Base-by-base conservation (phyloP, 495 filamentous ascomycete species). In the Penicillium nucicola region DNA sequence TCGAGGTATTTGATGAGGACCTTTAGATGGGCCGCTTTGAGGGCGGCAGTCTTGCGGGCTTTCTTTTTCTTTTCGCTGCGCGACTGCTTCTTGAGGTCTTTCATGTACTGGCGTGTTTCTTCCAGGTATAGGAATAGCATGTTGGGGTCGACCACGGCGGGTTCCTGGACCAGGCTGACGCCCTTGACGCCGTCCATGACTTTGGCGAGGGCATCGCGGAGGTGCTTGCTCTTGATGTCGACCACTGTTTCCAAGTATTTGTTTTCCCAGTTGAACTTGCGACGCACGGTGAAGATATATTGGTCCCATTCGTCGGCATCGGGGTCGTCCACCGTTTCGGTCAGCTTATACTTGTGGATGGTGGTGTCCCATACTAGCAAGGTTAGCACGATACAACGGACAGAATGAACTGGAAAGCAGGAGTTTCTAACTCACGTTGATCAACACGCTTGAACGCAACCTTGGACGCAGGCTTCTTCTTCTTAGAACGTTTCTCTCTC, bases 61-160 rank as follows among this genome's bases (percentile, higher is more conserved):
- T 87, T 87, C 54, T 78, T 84, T 71, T 89, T 90, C 51, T 81
- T 81, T 51, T 83, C 83, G 33, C 76, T 80, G 32, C 78, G 80
- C 4, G 71, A 71, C 40, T 75, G 64, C 22, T 79, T 75, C 65
- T 86, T 90, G 13, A 88, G 68, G 14, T 82, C 80, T 54, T 87
- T 90, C 70, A 82, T 77, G 52, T 77, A 77, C 32, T 77, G 69
- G 5, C 83, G 76, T 11, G 91, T 77, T 58, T 92, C 89, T 47
- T 92, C 88, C 13, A 91, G 79, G 62, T 92, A 92, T 48, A 93
- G 71, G 75, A 96, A 97, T 7, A 96, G 79, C 77, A 89, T 83
- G 64, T 95, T 92, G 9, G 92, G 90, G 60, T 95, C 88, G 12
- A 90, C 73, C 22, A 78, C 77, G 3, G 92, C 88, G 3, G 86